Conservation (phyloP, 192 early-diverging fungal species). For the Podila epigama region DNA sequence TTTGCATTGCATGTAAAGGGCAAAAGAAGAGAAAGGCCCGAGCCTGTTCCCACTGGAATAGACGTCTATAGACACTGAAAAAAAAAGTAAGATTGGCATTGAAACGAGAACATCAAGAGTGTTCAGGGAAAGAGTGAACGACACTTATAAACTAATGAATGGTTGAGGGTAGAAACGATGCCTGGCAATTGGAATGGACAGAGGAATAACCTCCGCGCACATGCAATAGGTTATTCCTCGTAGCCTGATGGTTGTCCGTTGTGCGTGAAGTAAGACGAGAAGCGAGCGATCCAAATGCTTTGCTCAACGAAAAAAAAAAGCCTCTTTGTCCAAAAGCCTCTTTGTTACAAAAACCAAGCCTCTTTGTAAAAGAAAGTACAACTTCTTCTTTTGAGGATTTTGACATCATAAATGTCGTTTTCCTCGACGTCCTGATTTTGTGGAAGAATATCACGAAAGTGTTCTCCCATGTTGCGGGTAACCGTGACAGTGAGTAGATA, state of each 20-base stretch:
- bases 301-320: too few species aligned
- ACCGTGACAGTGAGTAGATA: too few species aligned
- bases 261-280: neutral
- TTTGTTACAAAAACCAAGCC: conserved; percentile 3
- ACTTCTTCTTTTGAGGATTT: too few species aligned
- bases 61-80: neutral
- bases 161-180: too few species aligned
- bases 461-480: too few species aligned
- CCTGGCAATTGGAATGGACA: too few species aligned
- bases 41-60: neutral
- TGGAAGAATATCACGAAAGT: too few species aligned
- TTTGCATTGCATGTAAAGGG: too few species aligned
- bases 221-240: neutral
- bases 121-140: neutral
- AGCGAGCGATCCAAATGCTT: conserved; percentile 13
- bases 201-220: too few species aligned
- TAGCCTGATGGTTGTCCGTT: neutral
- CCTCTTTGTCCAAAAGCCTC: conserved; percentile 18
- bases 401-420: too few species aligned
- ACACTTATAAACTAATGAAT: neutral
- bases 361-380: neutral
- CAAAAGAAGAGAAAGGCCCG: too few species aligned
- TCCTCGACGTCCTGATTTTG: too few species aligned
- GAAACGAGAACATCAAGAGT: neutral
- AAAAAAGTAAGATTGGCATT: neutral